These are phyloP conservation scores for Diplodia scrobiculata DNA, from an alignment of 2,329 filamentous ascomycete species.

Conservation along the genomic window DNA sequence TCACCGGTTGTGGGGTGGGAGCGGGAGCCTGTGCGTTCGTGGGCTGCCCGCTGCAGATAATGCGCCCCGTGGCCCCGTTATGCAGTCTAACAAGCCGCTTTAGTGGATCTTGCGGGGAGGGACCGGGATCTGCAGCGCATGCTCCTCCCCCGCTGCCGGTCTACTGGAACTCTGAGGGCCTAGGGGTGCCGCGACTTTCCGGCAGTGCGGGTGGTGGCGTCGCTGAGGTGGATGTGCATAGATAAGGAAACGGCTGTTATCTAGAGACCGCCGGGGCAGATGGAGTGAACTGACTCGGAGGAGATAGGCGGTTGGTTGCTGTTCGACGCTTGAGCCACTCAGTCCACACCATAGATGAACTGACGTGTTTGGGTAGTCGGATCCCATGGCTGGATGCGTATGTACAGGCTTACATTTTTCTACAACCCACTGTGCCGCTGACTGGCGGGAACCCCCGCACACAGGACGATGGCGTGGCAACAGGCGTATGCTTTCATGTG, in stretches of 20 bases:
- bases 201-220: slow-evolving; percentile 3
- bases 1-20: neutral
- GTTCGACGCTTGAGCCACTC: neutral
- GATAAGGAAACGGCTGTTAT: slow-evolving; percentile 16
- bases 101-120: slow-evolving; percentile 16
- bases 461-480: neutral
- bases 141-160: neutral
- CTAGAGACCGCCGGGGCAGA: neutral
- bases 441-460: neutral
- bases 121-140: neutral
- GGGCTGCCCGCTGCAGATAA: neutral
- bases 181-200: neutral
- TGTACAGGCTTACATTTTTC: too few relatives aligned
- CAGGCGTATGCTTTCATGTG: neutral
- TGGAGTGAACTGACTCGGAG: slow-evolving; percentile 2
- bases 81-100: slow-evolving; percentile 3
- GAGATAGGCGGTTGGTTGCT: neutral
- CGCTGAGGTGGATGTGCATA: neutral
- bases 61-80: slow-evolving; percentile 9
- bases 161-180: neutral
- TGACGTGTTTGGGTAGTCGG: neutral
- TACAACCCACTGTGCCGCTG: too few relatives aligned
- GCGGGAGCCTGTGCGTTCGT: neutral
- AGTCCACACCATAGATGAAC: neutral
- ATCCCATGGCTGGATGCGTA: too few relatives aligned